phyloP scores from a whole-genome alignment of 148 eudicot species.

The Tetragonia tetragonoides region DNA sequence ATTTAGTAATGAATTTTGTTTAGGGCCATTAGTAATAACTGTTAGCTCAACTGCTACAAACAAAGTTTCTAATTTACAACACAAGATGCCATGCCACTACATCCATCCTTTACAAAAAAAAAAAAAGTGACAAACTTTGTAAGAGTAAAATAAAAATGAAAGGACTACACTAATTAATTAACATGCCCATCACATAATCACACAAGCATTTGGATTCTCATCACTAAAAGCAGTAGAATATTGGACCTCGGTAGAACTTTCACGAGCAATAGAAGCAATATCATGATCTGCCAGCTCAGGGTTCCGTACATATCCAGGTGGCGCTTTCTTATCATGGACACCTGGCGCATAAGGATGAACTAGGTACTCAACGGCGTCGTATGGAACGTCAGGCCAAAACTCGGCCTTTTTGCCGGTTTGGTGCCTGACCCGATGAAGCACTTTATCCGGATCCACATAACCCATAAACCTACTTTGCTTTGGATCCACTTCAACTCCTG shows the following conservation, averaged over 20 bases:
- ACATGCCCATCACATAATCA: slow-evolving; percentile 34
- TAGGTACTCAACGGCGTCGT: slow-evolving; percentile 39
- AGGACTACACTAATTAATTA: too few relatives aligned
- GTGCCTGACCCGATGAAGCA: slow-evolving; percentile 42
- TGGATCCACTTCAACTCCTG: slow-evolving; percentile 38
- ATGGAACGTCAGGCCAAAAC: slow-evolving; percentile 60
- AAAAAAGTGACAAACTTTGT: too few relatives aligned
- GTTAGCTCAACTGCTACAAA: too few relatives aligned
- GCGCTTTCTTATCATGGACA: slow-evolving; percentile 58
- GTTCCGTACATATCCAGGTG: slow-evolving; percentile 53
- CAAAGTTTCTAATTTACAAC: too few relatives aligned
- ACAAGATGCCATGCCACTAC: too few relatives aligned
- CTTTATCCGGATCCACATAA: slow-evolving; percentile 52
- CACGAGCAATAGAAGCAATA: background rate
- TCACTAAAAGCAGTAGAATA: slow-evolving; percentile 61
- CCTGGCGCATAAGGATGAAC: slow-evolving; percentile 58
- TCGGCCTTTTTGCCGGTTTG: slow-evolving; percentile 55
- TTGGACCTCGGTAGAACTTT: slow-evolving; percentile 41
- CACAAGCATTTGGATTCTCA: slow-evolving; percentile 62
- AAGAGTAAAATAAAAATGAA: too few relatives aligned
- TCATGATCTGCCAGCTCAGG: slow-evolving; percentile 8
- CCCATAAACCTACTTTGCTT: slow-evolving; percentile 48
- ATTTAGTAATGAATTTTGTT: too few relatives aligned
- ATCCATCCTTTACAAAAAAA: too few relatives aligned
- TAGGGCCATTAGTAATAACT: too few relatives aligned